Evolutionary conservation across 345 rosid genomes (phyloP), one percentile per base, ranked within the genome.

Genomic region (Euphorbia lathyris): DNA sequence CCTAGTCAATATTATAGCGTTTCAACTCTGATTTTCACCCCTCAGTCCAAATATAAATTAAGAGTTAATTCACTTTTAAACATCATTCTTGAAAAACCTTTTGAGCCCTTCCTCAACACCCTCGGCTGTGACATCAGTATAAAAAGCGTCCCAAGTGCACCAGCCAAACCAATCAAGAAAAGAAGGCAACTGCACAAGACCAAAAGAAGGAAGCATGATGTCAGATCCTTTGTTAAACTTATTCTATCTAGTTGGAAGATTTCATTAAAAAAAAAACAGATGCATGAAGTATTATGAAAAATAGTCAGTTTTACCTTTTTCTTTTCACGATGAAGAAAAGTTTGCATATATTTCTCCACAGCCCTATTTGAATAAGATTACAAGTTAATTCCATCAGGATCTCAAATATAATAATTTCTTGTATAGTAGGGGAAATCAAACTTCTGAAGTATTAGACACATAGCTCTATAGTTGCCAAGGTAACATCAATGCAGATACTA

Each of bases 111-210:
- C 89, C 67, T 88, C 85, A 48, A 92, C 98, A 40, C 97, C 99
- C 77, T 92, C 96, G 0, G 99, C 97, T 19, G 98, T 95, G 76
- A 92, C 98, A 47, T 95, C 96, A 25, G 97, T 90, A 80, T 95
- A 95, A 78, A 90, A 95, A 16, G 99, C 99, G 74, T 95, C 98
- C 99, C 99, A 95, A n/a, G 99, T 95, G 86, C 99, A 95, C 99
- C 99, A 95, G 69, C 99, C 98, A 76, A 95, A 92, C 97, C 98
- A 95, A 74, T 95, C 97, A 42, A 90, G 82, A 78, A 95, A 84
- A 71, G 92, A 82, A 74, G 98, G 98, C 81, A 92, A 70, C 97
- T 95, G 65, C 30, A 73, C 23, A 63, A 20, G 74, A 61, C 38
- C 45, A 75, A 61, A 36, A 52, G 56, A 50, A 53, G 17, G 76